phyloP scores from a whole-genome alignment of 495 filamentous ascomycete genomes.

The Staphylotrichum tortipilum region DNA sequence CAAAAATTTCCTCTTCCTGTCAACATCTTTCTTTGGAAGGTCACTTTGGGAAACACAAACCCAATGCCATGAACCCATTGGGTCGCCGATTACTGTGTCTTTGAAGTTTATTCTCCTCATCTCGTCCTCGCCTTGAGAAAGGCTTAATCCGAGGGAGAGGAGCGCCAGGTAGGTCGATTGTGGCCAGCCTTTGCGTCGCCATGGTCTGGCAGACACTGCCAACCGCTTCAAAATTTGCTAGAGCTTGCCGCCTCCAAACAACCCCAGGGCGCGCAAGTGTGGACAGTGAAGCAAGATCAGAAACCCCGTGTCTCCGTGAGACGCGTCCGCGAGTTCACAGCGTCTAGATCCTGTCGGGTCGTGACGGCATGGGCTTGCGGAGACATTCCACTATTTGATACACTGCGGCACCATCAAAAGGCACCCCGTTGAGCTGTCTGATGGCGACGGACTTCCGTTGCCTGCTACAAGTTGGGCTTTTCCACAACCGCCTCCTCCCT shows the following conservation, averaged over 20 bases:
- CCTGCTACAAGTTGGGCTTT: slow-evolving; percentile 2
- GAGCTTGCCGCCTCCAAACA: slow-evolving; percentile 40
- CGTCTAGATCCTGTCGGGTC: slow-evolving; percentile 13
- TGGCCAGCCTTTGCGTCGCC: not conserved
- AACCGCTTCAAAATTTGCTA: slow-evolving; percentile 41
- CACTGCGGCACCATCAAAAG: not conserved
- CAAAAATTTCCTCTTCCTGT: not conserved
- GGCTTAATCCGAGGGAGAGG: too few species aligned
- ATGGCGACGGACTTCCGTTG: not conserved
- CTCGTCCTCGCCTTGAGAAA: too few species aligned
- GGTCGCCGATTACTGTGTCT: too few species aligned
- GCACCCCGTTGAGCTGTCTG: not conserved
- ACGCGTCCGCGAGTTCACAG: slow-evolving; percentile 17
- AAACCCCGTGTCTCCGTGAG: slow-evolving; percentile 13
- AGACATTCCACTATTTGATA: slow-evolving; percentile 10
- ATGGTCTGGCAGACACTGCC: not conserved
- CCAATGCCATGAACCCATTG: too few species aligned
- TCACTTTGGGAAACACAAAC: too few species aligned
- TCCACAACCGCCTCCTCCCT: slow-evolving; percentile 2
- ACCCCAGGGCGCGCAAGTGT: slow-evolving; percentile 42
- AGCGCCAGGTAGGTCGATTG: not conserved
- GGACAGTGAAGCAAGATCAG: slow-evolving; percentile 47
- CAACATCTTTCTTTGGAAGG: too few species aligned
- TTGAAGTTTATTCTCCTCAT: too few species aligned
- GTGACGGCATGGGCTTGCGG: slow-evolving; percentile 16